Conservation (phyloP, 2,329 filamentous ascomycete species). For the Monosporascus sp. region DNA sequence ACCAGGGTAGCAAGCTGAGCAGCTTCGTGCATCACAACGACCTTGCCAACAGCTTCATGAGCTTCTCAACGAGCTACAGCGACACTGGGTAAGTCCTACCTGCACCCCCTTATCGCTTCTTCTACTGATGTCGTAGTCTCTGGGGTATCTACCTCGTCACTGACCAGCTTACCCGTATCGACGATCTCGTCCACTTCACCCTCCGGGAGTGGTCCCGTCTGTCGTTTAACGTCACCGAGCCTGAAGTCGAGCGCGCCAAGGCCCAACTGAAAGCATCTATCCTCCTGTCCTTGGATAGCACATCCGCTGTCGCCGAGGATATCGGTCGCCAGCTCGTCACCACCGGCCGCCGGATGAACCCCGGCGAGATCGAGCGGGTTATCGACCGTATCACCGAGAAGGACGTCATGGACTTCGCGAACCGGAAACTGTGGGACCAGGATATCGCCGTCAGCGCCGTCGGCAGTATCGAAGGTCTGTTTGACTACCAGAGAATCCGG, state of each 20-base stretch:
- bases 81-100: slow-evolving; percentile 79
- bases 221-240: slow-evolving; percentile 77
- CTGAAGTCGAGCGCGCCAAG: slow-evolving; percentile 97
- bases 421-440: slow-evolving; percentile 94
- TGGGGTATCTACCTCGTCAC: slow-evolving; percentile 99
- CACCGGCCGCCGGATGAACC: slow-evolving; percentile 84
- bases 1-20: slow-evolving; percentile 98
- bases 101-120: background rate
- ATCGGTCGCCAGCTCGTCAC: slow-evolving; percentile 98
- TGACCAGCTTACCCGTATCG: slow-evolving; percentile 79
- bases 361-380: slow-evolving; percentile 89
- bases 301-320: slow-evolving; percentile 94
- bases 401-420: slow-evolving; percentile 95
- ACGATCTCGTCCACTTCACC: slow-evolving; percentile 96
- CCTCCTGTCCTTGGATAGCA: slow-evolving; percentile 93
- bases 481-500: slow-evolving; percentile 74
- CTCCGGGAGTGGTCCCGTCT: slow-evolving; percentile 98
- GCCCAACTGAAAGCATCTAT: slow-evolving; percentile 98
- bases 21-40: slow-evolving; percentile 89
- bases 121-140: slow-evolving; percentile 56
- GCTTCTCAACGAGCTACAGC: slow-evolving; percentile 98
- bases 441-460: slow-evolving; percentile 92
- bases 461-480: slow-evolving; percentile 81
- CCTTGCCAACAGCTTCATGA: slow-evolving; percentile 99
- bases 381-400: slow-evolving; percentile 88